Conservation (phyloP, 768 basidiomycete genomes). For the Pleurotus platypus region DNA sequence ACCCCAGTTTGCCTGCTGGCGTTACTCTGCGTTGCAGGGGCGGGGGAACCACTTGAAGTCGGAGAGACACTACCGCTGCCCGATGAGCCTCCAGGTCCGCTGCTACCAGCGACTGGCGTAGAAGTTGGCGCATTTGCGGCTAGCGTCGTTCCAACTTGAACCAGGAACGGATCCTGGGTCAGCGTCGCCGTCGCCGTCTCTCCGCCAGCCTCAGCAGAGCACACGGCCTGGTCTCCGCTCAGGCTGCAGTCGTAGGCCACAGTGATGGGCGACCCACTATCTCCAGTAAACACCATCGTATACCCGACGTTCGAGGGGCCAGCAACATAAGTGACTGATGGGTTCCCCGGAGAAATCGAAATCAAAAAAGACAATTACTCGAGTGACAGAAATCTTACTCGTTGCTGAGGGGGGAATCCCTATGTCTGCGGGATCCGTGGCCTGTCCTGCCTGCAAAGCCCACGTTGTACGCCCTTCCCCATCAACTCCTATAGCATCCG, state of each 20-base stretch:
- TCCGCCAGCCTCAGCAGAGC: neutral
- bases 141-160: conserved; percentile 2
- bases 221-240: neutral
- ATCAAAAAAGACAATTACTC: neutral
- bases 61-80: neutral
- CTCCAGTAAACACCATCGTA: neutral
- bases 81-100: neutral
- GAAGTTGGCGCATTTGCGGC: neutral
- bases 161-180: conserved; percentile 1
- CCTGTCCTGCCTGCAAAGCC: conserved; percentile 28
- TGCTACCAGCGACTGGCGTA: neutral
- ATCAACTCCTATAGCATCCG: conserved; percentile 37
- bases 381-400: neutral
- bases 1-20: neutral
- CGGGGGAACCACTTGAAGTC: neutral
- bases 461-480: conserved; percentile 39
- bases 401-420: conserved; percentile 3
- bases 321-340: conserved; percentile 2
- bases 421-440: conserved; percentile 23
- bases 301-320: neutral
- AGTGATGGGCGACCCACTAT: conserved; percentile 1
- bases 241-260: conserved; percentile 1
- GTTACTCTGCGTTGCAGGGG: neutral
- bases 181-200: neutral
- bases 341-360: neutral